Percentiles rank a stretch among this genome's conserved stretches.
Evolutionary conservation across 2,329 filamentous ascomycete species (phyloP).

Genomic region (Paracoccidioides brasiliensis): DNA sequence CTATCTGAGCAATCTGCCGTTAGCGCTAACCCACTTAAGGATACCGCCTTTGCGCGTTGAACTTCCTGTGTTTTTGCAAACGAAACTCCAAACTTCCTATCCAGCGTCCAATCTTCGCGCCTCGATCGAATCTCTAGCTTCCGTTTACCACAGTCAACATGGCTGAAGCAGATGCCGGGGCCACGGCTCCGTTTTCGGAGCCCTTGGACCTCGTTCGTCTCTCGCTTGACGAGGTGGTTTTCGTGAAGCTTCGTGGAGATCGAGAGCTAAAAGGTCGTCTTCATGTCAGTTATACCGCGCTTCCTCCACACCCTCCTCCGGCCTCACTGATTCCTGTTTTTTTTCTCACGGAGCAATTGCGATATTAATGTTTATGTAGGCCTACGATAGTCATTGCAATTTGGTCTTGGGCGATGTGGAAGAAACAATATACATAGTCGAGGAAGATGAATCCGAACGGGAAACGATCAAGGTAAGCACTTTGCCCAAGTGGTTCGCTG

Average conservation of each 20-base stretch:
- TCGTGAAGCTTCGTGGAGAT: constrained; percentile 93
- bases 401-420: constrained; percentile 90
- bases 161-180: constrained; percentile 74
- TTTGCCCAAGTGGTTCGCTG: not conserved
- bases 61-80: not conserved
- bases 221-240: constrained; percentile 87
- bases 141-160: constrained; percentile 6
- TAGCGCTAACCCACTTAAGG: constrained; percentile 7
- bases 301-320: too few relatives aligned
- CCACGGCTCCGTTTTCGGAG: constrained; percentile 60
- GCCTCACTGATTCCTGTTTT: too few relatives aligned
- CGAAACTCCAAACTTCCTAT: not conserved
- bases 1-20: not conserved
- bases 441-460: constrained; percentile 69
- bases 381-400: constrained; percentile 98
- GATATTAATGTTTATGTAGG: constrained; percentile 40
- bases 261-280: constrained; percentile 88
- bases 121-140: not conserved
- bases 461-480: constrained; percentile 54
- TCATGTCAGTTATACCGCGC: constrained; percentile 52
- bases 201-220: constrained; percentile 92
- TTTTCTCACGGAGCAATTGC: not conserved
- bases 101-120: not conserved
- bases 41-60: not conserved
- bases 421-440: constrained; percentile 89